phyloP scores from a whole-genome alignment of 345 rosid genomes.

The Anastatica hierochuntica region DNA sequence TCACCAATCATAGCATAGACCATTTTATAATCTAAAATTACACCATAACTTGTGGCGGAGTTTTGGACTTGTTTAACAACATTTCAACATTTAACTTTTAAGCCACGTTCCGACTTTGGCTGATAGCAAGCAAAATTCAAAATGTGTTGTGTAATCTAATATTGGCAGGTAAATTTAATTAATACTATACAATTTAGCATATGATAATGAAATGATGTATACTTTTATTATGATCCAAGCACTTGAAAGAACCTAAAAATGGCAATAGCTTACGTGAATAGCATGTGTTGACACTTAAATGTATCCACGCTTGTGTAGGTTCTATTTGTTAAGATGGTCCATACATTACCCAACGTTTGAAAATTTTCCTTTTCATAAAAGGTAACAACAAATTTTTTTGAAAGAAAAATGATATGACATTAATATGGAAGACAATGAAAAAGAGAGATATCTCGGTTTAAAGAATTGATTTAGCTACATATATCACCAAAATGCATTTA shows the following conservation, averaged over 20 bases:
- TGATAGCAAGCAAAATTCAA: constrained; percentile 3
- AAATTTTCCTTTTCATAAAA: not conserved
- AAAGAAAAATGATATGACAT: too few relatives aligned
- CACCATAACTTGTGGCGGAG: not conserved
- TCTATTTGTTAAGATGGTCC: constrained; percentile 21
- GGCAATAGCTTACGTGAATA: constrained; percentile 28
- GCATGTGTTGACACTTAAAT: constrained; percentile 20
- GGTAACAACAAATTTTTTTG: too few relatives aligned
- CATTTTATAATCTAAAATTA: not conserved
- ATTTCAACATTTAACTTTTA: constrained; percentile 19
- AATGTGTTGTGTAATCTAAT: not conserved
- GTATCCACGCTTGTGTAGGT: constrained; percentile 23
- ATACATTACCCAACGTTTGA: constrained; percentile 8
- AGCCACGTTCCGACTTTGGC: constrained; percentile 7
- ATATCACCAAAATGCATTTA: too few relatives aligned
- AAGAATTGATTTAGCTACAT: too few relatives aligned
- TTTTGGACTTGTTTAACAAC: constrained; percentile 6
- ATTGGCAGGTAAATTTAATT: not conserved
- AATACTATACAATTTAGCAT: not conserved
- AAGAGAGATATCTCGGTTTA: too few relatives aligned
- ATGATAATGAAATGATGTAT: constrained; percentile 5
- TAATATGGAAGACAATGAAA: too few relatives aligned
- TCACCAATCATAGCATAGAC: too few relatives aligned
- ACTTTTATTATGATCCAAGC: constrained; percentile 17
- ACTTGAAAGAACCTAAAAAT: constrained; percentile 13